Percentiles rank a stretch among this genome's conserved stretches.
phyloP scores from a whole-genome alignment of 306 rosid genomes.

The Vicia faba region DNA sequence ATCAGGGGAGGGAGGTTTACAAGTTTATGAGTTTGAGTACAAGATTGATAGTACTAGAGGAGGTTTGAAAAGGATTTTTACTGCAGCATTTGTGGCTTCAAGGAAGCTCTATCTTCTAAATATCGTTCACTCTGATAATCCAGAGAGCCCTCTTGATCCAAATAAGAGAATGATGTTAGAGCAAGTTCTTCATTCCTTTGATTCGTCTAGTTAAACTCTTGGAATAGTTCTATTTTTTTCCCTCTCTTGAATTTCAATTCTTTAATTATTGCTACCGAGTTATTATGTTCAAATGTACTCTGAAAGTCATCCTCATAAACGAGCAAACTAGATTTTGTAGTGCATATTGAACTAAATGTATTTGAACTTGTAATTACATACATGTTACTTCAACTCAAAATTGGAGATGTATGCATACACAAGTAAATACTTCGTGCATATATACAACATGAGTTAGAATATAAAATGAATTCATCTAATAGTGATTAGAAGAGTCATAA shows the following conservation, averaged over 20 bases:
- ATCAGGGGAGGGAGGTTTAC: conserved; percentile 62
- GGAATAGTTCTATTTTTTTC: conserved; percentile 34
- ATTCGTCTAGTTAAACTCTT: conserved; percentile 39
- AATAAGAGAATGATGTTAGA: conserved; percentile 46
- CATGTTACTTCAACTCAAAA: no score
- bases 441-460: no score
- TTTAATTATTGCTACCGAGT: conserved; percentile 9
- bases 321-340: background rate
- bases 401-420: no score
- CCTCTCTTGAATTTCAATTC: conserved; percentile 23
- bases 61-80: conserved; percentile 80
- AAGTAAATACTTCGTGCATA: no score
- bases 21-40: conserved; percentile 83
- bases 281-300: conserved; percentile 20
- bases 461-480: no score
- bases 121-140: conserved; percentile 76
- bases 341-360: conserved; percentile 12
- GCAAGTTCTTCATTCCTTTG: conserved; percentile 50
- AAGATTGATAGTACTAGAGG: conserved; percentile 79
- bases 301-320: conserved; percentile 8
- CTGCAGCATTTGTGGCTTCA: conserved; percentile 89
- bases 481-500: no score
- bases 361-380: no score
- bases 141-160: conserved; percentile 72
- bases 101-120: conserved; percentile 88